Evolutionary conservation across 805 yeast species (phyloP).

Genomic region (Saccharomycopsis capsularis): DNA sequence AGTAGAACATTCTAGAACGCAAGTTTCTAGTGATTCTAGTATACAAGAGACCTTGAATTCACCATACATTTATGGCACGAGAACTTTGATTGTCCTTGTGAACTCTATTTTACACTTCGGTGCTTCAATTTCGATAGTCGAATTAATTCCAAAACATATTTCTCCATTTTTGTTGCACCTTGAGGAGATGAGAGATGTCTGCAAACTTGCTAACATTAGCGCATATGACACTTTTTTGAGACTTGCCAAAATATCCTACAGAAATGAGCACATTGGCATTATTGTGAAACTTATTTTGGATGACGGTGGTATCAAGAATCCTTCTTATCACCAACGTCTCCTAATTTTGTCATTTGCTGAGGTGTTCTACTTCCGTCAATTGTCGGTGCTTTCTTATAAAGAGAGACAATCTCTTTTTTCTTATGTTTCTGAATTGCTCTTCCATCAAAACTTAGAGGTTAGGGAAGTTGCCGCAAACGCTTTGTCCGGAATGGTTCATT

Average conservation of each 20-base stretch:
- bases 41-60: conserved; percentile 56
- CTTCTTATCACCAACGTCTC: conserved; percentile 54
- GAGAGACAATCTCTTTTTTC: conserved; percentile 47
- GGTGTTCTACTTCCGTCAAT: conserved; percentile 61
- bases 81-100: conserved; percentile 60
- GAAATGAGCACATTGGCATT: conserved; percentile 34
- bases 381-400: conserved; percentile 42
- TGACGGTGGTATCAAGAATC: conserved; percentile 31
- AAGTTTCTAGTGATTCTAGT: conserved; percentile 27
- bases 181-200: conserved; percentile 68
- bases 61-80: conserved; percentile 53
- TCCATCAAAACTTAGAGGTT: conserved; percentile 63
- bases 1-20: conserved; percentile 36
- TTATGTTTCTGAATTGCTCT: conserved; percentile 46
- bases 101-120: conserved; percentile 36
- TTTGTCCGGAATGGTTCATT: conserved; percentile 70
- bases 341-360: conserved; percentile 66
- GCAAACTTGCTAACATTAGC: conserved; percentile 56
- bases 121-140: conserved; percentile 44
- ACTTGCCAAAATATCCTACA: conserved; percentile 43
- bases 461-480: conserved; percentile 67
- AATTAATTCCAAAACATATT: conserved; percentile 47
- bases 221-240: conserved; percentile 43
- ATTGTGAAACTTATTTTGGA: conserved; percentile 39
- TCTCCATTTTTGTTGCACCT: conserved; percentile 65